Evolutionary conservation across 106 monocot species (phyloP), one percentile per base, ranked within the genome.

Genomic region (Dioscorea zingiberensis): DNA sequence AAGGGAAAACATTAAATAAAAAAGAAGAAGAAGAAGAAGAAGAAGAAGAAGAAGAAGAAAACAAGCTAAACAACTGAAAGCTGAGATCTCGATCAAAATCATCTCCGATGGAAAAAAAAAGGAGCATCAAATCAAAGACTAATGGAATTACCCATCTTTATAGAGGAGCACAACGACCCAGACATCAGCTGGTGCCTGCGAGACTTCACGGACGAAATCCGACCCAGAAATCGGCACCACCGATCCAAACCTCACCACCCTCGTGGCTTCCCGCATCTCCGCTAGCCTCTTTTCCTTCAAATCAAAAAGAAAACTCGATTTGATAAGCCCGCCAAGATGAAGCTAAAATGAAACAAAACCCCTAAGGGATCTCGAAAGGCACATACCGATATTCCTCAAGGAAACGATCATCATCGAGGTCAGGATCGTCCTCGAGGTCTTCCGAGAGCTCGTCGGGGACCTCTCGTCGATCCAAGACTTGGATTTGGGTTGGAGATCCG

Each of bases 361-460:
- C 22, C 9, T 15, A 44, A n/a, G 15, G 2, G 27, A 1, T 17
- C n/a, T 44, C 7, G 27, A 16, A 7, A 57, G 28, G 17, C 8
- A 46, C 47, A 2, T 12, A 91, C 95, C 88, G 80, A 76, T 97
- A 88, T 67, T 97, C 85, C 72, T 97, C 78, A 21, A 97, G 81
- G 79, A 97, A 97, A 19, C 95, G 85, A 62, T 88, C 85, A 45
- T 97, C 95, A 28, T 91, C 83, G 66, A 91, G 80, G 56, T 82
- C 76, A 27, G 71, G 73, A 25, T 95, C 88, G 60, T 95, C 91
- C 72, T 95, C 91, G 24, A 95, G 81, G 6, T 80, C 87, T 29
- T 87, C 84, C n/a, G n/a, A n/a, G 69, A 95, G 91, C 73, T 97
- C 95, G 29, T 88, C 95, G 82, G 78, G 18, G 78, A 74, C 49